Base-by-base conservation (phyloP, 148 eudicot genomes). In the Amaranthus hypochondriacus region DNA sequence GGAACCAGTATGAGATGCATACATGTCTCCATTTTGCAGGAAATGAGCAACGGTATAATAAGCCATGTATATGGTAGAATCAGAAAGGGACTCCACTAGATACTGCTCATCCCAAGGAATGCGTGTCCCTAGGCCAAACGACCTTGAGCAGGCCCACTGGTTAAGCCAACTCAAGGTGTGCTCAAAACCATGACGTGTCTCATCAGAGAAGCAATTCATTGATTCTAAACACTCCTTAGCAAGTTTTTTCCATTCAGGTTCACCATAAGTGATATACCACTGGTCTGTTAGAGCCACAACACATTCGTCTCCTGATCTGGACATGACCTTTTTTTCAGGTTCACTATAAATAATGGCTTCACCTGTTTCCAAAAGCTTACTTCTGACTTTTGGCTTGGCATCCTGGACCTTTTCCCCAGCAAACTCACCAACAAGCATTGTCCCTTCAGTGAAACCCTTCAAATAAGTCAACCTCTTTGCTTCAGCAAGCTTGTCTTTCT, bases 261-360 rank as follows among this genome's bases (percentile, higher is more conserved):
- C 97, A 53, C 97, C 96, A 57, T 92, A 90, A 28, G 90, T 90
- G 66, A 92, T 78, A 77, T 92, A 90, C 97, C 97, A 92, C 70
- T 92, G 97, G 83, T 92, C 97, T 56, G 97, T 90, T 77, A 92
- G 70, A 67, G 96, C 97, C 66, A 92, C 97, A 12, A 92, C 96
- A 82, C 97, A 92, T 75, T 92, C 95, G 78, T 92, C 97, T 13
- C 97, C 97, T 12, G 97, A 92, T 80, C 97, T 83, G 52, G 97
- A 92, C 87, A 88, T 87, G 21, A 90, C 97, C 72, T 79, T 84
- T 76, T 92, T 92, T 87, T 92, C 97, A 7, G 97, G 97, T 79
- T 92, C 97, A 76, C 97, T 92, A 54, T 92, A 92, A 52, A 86
- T 77, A 47, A 92, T 86, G 76, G 92, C 95, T 72, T 84, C 87